Percentiles rank a stretch among this genome's conserved stretches.
These are phyloP conservation scores for Berkeleyomyces rouxiae DNA, from an alignment of 2,329 filamentous ascomycete genomes.

Conservation along the genomic window DNA sequence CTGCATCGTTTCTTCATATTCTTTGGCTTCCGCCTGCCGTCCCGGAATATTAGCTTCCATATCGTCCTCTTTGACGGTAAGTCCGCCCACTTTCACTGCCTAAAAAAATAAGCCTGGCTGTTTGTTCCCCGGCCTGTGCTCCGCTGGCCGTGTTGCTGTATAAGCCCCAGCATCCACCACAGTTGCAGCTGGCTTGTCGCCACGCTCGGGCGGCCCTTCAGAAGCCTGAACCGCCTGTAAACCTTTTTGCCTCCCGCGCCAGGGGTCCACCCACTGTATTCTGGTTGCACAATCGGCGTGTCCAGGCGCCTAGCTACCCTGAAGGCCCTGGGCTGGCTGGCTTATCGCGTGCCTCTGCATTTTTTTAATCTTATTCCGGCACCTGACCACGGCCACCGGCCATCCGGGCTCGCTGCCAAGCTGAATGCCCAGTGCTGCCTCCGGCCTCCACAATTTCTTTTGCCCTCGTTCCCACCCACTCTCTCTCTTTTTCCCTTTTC, in stretches of 20 bases:
- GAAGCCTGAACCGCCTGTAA: not conserved
- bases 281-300: not conserved
- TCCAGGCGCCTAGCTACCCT: not conserved
- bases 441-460: conserved; percentile 13
- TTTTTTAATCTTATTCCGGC: conserved; percentile 9
- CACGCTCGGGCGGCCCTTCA: not conserved
- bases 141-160: too few relatives aligned
- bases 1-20: too few relatives aligned
- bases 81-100: not conserved
- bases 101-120: too few relatives aligned
- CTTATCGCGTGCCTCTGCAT: conserved; percentile 1
- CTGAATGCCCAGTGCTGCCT: conserved; percentile 10
- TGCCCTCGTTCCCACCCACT: conserved; percentile 1
- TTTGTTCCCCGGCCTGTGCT: not conserved
- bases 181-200: too few relatives aligned
- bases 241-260: not conserved
- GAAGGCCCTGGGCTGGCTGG: not conserved
- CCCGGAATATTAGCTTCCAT: not conserved
- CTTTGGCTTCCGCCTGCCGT: not conserved
- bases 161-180: too few relatives aligned
- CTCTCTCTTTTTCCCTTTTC: not conserved
- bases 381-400: conserved; percentile 14
- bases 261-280: not conserved
- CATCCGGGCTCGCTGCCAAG: conserved; percentile 10
- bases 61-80: not conserved